Evolutionary conservation across 441 rosid genomes (phyloP).

Genomic region (Gossypium gossypioides): DNA sequence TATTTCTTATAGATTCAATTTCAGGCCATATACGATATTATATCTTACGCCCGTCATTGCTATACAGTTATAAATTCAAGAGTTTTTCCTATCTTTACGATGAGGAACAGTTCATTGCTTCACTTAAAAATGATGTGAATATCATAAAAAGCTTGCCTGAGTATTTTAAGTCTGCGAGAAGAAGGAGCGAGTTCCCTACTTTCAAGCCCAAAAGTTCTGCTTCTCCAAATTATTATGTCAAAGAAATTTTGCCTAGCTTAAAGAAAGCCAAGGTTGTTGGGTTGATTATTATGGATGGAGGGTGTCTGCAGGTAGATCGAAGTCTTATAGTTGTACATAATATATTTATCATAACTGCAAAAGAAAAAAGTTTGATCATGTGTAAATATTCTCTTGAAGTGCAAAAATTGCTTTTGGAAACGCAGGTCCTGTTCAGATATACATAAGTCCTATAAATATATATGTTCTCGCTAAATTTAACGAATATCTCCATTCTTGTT

Average conservation of each 20-base stretch:
- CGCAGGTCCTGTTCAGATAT: background rate
- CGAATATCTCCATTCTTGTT: background rate
- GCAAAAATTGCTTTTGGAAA: background rate
- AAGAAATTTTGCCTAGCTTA: conserved; percentile 70
- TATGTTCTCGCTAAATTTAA: background rate
- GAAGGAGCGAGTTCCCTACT: conserved; percentile 58
- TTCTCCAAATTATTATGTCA: conserved; percentile 63
- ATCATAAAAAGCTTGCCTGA: conserved; percentile 68
- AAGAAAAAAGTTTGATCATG: conserved; percentile 11
- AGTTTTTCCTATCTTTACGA: conserved; percentile 90
- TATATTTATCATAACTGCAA: background rate
- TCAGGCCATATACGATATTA: background rate
- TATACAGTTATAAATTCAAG: conserved; percentile 66
- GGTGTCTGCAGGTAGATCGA: conserved; percentile 74
- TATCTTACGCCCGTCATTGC: conserved; percentile 16
- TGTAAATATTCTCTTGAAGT: background rate
- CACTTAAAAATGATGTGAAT: conserved; percentile 68
- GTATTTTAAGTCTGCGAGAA: conserved; percentile 70
- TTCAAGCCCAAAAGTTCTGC: conserved; percentile 73
- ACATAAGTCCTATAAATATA: background rate
- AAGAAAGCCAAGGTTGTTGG: conserved; percentile 67
- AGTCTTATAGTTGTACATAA: conserved; percentile 5
- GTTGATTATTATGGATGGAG: conserved; percentile 65
- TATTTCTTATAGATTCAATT: conserved; percentile 15
- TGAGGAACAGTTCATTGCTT: conserved; percentile 85